These are phyloP conservation scores for Blakeslea trispora DNA, from an alignment of 371 early-diverging fungal species.

Conservation along the genomic window DNA sequence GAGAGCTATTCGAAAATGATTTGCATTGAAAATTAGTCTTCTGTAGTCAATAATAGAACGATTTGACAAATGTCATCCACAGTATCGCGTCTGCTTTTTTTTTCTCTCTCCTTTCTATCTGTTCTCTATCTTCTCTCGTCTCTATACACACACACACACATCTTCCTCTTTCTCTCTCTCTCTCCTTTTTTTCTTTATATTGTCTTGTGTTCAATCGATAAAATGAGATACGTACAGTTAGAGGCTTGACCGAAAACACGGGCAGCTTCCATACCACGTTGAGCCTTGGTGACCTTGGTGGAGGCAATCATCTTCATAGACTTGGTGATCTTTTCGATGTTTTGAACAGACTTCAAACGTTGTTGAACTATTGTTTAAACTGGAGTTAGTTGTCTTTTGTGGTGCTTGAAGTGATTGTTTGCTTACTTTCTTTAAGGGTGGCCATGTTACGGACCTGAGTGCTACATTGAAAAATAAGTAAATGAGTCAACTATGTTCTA, in stretches of 20 bases:
- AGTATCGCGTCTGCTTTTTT: no score
- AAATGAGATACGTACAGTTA: slow-evolving; percentile 44
- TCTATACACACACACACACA: no score
- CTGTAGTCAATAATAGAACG: no score
- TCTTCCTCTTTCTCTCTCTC: not conserved
- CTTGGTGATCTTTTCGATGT: slow-evolving; percentile 99
- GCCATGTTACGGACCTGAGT: slow-evolving; percentile 90
- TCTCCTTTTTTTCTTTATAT: not conserved
- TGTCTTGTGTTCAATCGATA: not conserved
- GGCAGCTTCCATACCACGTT: slow-evolving; percentile 92
- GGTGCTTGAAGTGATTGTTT: slow-evolving; percentile 4
- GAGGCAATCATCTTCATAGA: slow-evolving; percentile 99
- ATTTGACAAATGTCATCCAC: no score
- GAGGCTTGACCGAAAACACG: slow-evolving; percentile 85
- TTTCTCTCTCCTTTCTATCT: no score
- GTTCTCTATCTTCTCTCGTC: no score
- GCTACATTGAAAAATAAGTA: not conserved
- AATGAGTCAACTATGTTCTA: not conserved
- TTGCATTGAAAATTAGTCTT: no score
- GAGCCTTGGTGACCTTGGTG: slow-evolving; percentile 96
- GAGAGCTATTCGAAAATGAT: slow-evolving; percentile 73
- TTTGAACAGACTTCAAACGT: slow-evolving; percentile 95
- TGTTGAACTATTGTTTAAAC: slow-evolving; percentile 77
- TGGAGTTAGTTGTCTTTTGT: not conserved
- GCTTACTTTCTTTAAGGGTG: slow-evolving; percentile 91